phyloP scores from a whole-genome alignment of 805 yeast genomes.

The Lipomyces oligophaga region DNA sequence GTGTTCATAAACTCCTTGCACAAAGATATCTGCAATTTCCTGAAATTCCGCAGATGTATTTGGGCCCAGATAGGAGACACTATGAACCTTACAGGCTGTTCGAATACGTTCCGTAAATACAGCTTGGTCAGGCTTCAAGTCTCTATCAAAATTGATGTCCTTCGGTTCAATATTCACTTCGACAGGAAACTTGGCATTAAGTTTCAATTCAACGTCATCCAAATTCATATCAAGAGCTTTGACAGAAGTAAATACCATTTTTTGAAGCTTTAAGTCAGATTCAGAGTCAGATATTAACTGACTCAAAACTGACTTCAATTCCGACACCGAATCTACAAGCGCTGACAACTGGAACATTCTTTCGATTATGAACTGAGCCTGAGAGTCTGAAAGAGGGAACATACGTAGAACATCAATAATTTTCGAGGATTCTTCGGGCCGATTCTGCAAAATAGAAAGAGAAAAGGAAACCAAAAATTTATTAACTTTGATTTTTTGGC shows the following conservation, averaged over 20 bases:
- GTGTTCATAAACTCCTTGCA: conserved; percentile 19
- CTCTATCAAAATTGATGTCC: conserved; percentile 24
- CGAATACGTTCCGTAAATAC: conserved; percentile 14
- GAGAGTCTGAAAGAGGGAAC: conserved; percentile 5
- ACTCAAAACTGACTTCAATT: conserved; percentile 1
- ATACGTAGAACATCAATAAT: conserved; percentile 9
- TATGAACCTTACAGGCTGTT: conserved; percentile 1
- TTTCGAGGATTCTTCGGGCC: conserved; percentile 35
- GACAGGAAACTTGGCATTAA: no score
- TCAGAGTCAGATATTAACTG: conserved; percentile 4
- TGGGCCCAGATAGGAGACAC: conserved; percentile 17
- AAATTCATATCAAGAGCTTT: conserved; percentile 25
- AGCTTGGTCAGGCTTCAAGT: conserved; percentile 37
- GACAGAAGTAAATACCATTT: conserved; percentile 26
- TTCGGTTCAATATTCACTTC: conserved; percentile 15
- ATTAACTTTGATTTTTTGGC: conserved; percentile 37
- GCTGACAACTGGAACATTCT: conserved; percentile 6
- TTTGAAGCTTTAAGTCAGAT: background rate
- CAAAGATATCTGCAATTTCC: conserved; percentile 14
- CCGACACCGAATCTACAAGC: background rate
- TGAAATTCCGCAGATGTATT: conserved; percentile 17
- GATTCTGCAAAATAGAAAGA: conserved; percentile 45
- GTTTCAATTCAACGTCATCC: conserved; percentile 25
- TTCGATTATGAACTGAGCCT: conserved; percentile 6
- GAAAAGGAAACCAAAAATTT: conserved; percentile 46